Conservation (phyloP, 106 monocot genomes). For the Vanilla planifolia region DNA sequence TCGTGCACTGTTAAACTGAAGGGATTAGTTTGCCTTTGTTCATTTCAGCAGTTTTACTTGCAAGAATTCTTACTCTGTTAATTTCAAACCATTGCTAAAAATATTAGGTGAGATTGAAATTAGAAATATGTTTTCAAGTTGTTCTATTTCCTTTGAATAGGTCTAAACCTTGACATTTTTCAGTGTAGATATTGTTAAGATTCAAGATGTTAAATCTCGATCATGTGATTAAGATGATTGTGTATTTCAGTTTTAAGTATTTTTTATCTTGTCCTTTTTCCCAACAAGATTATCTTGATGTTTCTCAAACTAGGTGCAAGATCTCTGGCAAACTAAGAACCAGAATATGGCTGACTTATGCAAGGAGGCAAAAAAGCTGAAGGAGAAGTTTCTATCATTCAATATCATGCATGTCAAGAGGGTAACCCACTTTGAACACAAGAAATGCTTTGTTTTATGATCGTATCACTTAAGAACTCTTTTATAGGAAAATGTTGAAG, state of each 20-base stretch:
- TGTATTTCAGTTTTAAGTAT: neutral
- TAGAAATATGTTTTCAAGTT: too few relatives aligned
- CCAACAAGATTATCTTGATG: neutral
- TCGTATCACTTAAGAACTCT: neutral
- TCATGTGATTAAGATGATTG: neutral
- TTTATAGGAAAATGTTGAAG: neutral
- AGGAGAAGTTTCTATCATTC: constrained; percentile 45
- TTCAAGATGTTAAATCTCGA: neutral
- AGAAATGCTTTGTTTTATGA: neutral
- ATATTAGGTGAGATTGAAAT: neutral
- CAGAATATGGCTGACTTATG: constrained; percentile 41
- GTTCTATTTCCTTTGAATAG: too few relatives aligned
- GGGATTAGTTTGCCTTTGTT: too few relatives aligned
- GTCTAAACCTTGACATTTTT: too few relatives aligned
- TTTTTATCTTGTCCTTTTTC: neutral
- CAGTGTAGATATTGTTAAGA: too few relatives aligned
- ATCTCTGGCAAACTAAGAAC: constrained; percentile 39
- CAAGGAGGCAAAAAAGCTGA: constrained; percentile 45
- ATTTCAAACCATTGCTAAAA: neutral
- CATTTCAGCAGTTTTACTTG: too few relatives aligned
- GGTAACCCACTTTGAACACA: constrained; percentile 18
- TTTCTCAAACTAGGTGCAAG: constrained; percentile 33
- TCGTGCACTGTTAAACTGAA: too few relatives aligned
- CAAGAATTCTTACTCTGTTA: neutral
- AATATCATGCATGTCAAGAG: constrained; percentile 53